phyloP scores from a whole-genome alignment of 345 rosid genomes.

The Moricandia moricandioides region DNA sequence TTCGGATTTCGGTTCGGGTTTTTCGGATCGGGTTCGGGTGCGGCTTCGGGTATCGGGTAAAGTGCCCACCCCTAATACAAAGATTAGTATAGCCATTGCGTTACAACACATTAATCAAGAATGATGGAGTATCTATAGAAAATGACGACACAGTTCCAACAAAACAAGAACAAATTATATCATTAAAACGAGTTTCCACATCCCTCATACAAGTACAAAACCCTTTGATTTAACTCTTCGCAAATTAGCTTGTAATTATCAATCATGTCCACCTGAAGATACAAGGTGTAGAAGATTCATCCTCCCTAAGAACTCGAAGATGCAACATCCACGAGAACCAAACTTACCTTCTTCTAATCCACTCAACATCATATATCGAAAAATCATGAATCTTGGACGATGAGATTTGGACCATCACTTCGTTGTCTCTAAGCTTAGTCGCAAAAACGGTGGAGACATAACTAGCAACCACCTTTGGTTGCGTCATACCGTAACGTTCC shows the following conservation, averaged over 20 bases:
- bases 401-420: conserved; percentile 53
- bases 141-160: not conserved
- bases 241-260: conserved; percentile 25
- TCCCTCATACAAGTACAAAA: conserved; percentile 35
- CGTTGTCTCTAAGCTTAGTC: conserved; percentile 42
- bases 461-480: conserved; percentile 23
- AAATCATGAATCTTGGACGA: conserved; percentile 31
- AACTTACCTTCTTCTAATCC: conserved; percentile 49
- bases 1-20: too few relatives aligned
- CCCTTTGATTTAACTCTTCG: conserved; percentile 40
- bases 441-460: conserved; percentile 40
- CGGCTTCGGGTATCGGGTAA: too few relatives aligned
- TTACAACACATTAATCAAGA: conserved; percentile 10
- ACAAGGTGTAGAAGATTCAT: conserved; percentile 51
- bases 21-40: too few relatives aligned
- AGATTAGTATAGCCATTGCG: not conserved
- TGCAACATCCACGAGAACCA: conserved; percentile 46
- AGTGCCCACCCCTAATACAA: too few relatives aligned
- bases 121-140: not conserved
- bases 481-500: conserved; percentile 10
- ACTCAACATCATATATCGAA: conserved; percentile 44
- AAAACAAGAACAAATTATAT: not conserved
- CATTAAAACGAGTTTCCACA: conserved; percentile 28
- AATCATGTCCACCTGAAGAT: conserved; percentile 40
- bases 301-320: conserved; percentile 53